A percentile compares a stretch with the other conserved stretches of the same genome.
Conservation (phyloP, 169 alveolate species). For the Plasmodium gaboni region DNA sequence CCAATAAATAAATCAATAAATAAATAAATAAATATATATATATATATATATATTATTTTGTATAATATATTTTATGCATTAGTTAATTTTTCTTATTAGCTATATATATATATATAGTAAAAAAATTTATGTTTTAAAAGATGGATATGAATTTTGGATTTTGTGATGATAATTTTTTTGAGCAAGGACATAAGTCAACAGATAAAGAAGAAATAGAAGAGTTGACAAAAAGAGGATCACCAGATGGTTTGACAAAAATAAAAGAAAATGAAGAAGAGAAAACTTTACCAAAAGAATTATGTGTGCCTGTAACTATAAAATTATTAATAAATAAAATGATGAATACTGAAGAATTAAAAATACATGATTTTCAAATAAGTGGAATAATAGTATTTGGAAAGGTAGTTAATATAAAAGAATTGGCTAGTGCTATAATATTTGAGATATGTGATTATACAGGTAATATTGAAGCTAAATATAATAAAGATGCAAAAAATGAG, state of each 20-base stretch:
- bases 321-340: constrained; percentile 64
- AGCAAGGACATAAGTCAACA: constrained; percentile 65
- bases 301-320: constrained; percentile 71
- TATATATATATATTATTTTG: neutral
- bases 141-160: constrained; percentile 73
- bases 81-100: too few species aligned
- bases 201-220: constrained; percentile 66
- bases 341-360: constrained; percentile 45
- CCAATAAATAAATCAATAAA: neutral
- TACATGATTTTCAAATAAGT: constrained; percentile 71
- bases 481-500: constrained; percentile 77
- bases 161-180: constrained; percentile 47
- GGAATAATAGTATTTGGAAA: constrained; percentile 69
- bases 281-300: constrained; percentile 55
- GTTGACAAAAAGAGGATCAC: constrained; percentile 14
- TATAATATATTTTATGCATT: neutral
- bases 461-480: constrained; percentile 76
- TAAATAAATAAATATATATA: neutral
- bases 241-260: constrained; percentile 5
- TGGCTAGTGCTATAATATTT: constrained; percentile 71
- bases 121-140: neutral
- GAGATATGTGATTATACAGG: constrained; percentile 76
- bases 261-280: constrained; percentile 50
- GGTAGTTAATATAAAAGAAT: constrained; percentile 41
- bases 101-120: neutral